Conservation (phyloP, 352 stramenopile genomes). For the Achlya hypogyna region DNA sequence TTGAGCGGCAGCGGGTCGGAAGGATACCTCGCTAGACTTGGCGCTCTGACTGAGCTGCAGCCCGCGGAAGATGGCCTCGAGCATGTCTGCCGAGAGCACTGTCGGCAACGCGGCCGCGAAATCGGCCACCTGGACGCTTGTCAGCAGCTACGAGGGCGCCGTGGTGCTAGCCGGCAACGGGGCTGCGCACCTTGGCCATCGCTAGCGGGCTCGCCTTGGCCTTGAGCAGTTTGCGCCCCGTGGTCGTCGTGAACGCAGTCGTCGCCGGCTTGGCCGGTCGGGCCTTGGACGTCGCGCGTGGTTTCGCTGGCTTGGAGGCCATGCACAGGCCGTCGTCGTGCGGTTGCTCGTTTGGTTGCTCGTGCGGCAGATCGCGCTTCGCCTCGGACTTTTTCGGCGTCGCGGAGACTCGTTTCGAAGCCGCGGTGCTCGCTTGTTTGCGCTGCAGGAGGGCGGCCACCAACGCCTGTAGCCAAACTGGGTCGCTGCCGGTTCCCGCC, state of each 20-base stretch:
- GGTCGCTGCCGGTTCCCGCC: no score
- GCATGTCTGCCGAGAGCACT: conserved; percentile 7
- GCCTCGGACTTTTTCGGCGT: background rate
- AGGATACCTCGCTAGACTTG: no score
- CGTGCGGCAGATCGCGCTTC: background rate
- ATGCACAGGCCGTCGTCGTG: background rate
- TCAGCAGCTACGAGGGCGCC: background rate
- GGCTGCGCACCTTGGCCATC: conserved; percentile 7
- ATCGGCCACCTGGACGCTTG: background rate
- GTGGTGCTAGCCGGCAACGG: background rate
- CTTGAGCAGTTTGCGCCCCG: conserved; percentile 2
- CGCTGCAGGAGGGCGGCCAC: background rate
- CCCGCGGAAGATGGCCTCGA: background rate
- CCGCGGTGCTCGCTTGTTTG: background rate
- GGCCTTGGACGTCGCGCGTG: background rate
- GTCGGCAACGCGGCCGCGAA: background rate
- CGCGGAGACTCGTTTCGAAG: background rate
- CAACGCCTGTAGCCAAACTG: background rate
- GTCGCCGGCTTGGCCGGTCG: background rate
- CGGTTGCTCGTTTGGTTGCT: conserved; percentile 2
- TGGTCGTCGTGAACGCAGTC: background rate
- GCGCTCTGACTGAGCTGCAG: no score
- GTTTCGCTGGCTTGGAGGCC: background rate
- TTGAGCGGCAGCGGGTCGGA: no score
- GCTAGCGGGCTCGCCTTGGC: background rate